A percentile compares a stretch with the other conserved stretches of the same genome.
These are phyloP conservation scores for Stromatinia cepivora DNA, from an alignment of 2,329 filamentous ascomycete genomes.

Conservation along the genomic window DNA sequence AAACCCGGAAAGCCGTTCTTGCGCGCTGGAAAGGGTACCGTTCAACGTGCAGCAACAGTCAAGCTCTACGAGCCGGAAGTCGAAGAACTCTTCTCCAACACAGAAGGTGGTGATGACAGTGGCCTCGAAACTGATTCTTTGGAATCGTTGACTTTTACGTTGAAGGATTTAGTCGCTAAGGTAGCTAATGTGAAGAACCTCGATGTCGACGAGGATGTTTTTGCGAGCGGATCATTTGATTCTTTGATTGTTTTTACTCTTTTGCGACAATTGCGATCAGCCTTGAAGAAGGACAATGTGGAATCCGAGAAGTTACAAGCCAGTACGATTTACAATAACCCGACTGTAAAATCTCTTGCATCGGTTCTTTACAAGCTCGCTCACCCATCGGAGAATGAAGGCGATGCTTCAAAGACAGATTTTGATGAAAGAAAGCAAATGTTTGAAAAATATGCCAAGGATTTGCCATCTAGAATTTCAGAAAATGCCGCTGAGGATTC, in stretches of 20 bases:
- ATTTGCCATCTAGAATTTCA: constrained; percentile 15
- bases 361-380: constrained; percentile 13
- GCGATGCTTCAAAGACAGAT: neutral
- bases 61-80: constrained; percentile 25
- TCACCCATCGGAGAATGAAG: constrained; percentile 7
- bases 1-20: constrained; percentile 23
- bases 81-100: constrained; percentile 22
- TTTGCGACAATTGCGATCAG: constrained; percentile 21
- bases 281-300: constrained; percentile 8
- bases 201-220: constrained; percentile 9
- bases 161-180: constrained; percentile 8
- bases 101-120: neutral
- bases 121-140: constrained; percentile 4
- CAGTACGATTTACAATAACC: constrained; percentile 22
- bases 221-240: constrained; percentile 21
- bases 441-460: constrained; percentile 26
- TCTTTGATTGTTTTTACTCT: constrained; percentile 22
- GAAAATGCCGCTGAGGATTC: neutral
- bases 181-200: constrained; percentile 13
- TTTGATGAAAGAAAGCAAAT: constrained; percentile 23
- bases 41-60: constrained; percentile 21
- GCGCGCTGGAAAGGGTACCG: constrained; percentile 25
- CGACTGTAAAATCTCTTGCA: constrained; percentile 16
- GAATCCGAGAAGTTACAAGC: constrained; percentile 15
- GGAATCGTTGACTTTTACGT: constrained; percentile 1